A percentile compares a stretch with the other conserved stretches of the same genome.
Evolutionary conservation across 495 filamentous ascomycete genomes (phyloP).

Genomic region (Neurospora sp.): DNA sequence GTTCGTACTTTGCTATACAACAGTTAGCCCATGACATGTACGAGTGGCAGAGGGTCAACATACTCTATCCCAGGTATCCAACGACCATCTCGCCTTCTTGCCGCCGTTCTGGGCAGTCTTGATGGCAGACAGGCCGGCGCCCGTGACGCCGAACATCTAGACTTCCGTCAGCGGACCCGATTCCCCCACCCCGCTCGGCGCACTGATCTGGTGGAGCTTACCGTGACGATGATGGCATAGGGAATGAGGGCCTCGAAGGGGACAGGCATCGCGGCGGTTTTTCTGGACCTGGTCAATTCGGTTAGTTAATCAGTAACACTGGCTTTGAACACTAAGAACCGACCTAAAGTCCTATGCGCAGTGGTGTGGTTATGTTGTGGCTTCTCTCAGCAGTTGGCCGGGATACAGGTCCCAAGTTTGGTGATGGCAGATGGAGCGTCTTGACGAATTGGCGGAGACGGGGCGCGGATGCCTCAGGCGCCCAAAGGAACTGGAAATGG

Average conservation of each 20-base stretch:
- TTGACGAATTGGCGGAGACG: constrained; percentile 11
- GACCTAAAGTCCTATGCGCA: constrained; percentile 15
- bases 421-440: not conserved
- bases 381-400: not conserved
- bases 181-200: constrained; percentile 6
- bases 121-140: constrained; percentile 62
- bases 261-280: constrained; percentile 63
- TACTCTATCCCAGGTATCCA: constrained; percentile 92
- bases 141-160: constrained; percentile 87
- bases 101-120: constrained; percentile 76
- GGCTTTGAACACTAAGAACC: not conserved
- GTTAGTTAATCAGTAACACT: constrained; percentile 5
- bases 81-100: constrained; percentile 70
- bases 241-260: constrained; percentile 94
- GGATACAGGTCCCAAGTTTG: not conserved
- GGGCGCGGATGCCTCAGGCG: constrained; percentile 10
- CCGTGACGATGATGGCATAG: constrained; percentile 80
- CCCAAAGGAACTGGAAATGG: not conserved
- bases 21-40: constrained; percentile 19
- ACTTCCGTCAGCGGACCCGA: constrained; percentile 18
- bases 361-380: constrained; percentile 5
- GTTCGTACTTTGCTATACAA: constrained; percentile 62
- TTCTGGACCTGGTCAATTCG: constrained; percentile 12
- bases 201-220: constrained; percentile 36
- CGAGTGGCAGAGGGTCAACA: constrained; percentile 28